These are phyloP conservation scores for Kurtzmaniella quercitrusa DNA, from an alignment of 1,139 yeast species.

Conservation along the genomic window DNA sequence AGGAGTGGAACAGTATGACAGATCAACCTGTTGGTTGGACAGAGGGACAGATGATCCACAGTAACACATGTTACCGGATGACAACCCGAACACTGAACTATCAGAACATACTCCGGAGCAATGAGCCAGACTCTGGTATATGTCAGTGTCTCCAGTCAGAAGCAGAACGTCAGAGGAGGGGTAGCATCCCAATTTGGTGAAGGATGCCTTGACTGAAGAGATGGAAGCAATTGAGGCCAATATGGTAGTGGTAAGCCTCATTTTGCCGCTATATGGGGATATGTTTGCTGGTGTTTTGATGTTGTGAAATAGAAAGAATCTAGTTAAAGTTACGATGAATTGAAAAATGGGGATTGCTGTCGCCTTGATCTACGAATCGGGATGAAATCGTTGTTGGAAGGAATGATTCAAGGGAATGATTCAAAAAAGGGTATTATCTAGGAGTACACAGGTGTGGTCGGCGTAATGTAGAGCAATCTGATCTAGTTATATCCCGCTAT, in stretches of 20 bases:
- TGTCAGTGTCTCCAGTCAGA: slow-evolving; percentile 26
- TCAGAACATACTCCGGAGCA: slow-evolving; percentile 47
- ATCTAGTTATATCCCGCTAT: too few relatives aligned
- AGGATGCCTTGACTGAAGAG: slow-evolving; percentile 9
- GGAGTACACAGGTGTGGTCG: too few relatives aligned
- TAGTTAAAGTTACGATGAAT: too few relatives aligned
- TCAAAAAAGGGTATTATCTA: too few relatives aligned
- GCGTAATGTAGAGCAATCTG: too few relatives aligned
- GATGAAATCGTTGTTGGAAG: too few relatives aligned
- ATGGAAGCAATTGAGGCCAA: neutral
- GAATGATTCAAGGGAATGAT: neutral
- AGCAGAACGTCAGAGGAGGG: slow-evolving; percentile 20
- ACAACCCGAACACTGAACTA: slow-evolving; percentile 48
- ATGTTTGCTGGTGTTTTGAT: too few relatives aligned
- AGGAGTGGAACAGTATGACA: slow-evolving; percentile 38
- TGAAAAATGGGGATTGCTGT: neutral
- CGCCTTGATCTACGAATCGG: neutral
- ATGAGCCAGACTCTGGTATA: slow-evolving; percentile 48
- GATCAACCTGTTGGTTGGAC: slow-evolving; percentile 23
- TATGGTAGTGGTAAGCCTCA: neutral
- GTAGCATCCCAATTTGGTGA: slow-evolving; percentile 34
- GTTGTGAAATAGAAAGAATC: too few relatives aligned
- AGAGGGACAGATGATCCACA: slow-evolving; percentile 51
- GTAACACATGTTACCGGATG: slow-evolving; percentile 52
- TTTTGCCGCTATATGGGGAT: too few relatives aligned